These are phyloP conservation scores for Pleurostoma richardsiae DNA, from an alignment of 2,329 filamentous ascomycete species.

Conservation along the genomic window DNA sequence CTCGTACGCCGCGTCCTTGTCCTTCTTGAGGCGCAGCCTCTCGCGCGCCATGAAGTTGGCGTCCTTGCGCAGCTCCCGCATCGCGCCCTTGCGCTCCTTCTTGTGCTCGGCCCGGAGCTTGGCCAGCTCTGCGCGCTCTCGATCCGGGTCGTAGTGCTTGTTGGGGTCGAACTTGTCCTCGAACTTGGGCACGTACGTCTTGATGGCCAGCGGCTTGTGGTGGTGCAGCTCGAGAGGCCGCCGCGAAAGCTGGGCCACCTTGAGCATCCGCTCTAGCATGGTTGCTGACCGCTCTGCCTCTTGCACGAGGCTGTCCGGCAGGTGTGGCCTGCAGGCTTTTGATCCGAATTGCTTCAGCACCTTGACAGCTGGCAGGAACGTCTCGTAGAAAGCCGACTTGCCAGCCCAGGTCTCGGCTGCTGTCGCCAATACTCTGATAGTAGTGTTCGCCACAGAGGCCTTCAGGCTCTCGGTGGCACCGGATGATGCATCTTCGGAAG, in stretches of 20 bases:
- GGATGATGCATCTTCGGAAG: conserved; percentile 18
- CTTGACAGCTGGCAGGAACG: conserved; percentile 61
- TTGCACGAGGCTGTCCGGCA: conserved; percentile 38
- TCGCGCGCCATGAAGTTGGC: conserved; percentile 89
- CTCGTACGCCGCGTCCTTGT: conserved; percentile 88
- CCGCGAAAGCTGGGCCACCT: conserved; percentile 59
- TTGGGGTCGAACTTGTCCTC: conserved; percentile 91
- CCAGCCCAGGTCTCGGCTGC: conserved; percentile 70
- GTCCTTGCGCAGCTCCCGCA: conserved; percentile 93
- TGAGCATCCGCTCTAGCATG: conserved; percentile 49
- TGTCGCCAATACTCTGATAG: conserved; percentile 59
- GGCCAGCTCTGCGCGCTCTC: conserved; percentile 77
- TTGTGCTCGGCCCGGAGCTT: conserved; percentile 90
- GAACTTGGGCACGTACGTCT: conserved; percentile 86
- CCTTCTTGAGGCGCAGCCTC: conserved; percentile 87
- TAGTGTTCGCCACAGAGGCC: conserved; percentile 55
- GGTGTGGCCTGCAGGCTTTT: conserved; percentile 42
- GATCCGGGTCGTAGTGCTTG: conserved; percentile 96
- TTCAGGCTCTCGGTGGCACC: conserved; percentile 36
- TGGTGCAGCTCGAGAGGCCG: conserved; percentile 83
- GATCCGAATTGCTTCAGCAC: conserved; percentile 58
- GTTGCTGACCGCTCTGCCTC: conserved; percentile 33
- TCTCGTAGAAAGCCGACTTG: conserved; percentile 72
- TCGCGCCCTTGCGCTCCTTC: conserved; percentile 88
- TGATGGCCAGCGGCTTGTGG: conserved; percentile 84